phyloP scores from a whole-genome alignment of 345 rosid genomes.

The Kandelia obovata region DNA sequence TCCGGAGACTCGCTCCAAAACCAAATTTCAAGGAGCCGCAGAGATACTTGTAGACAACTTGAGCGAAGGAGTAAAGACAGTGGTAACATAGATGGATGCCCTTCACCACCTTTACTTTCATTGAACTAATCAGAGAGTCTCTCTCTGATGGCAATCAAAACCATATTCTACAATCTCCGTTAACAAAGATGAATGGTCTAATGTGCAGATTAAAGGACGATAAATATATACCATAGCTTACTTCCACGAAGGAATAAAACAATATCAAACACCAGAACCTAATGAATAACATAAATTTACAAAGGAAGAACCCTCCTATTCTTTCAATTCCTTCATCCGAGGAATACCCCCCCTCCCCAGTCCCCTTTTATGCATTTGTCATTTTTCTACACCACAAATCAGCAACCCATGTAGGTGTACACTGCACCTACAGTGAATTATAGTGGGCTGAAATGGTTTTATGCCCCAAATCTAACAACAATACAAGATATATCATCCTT shows the following conservation, averaged over 20 bases:
- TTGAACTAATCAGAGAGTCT: no score
- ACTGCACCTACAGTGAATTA: slow-evolving; percentile 11
- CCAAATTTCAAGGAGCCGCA: no score
- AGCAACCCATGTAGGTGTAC: slow-evolving; percentile 25
- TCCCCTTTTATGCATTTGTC: slow-evolving; percentile 6
- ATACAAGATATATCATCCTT: slow-evolving; percentile 80
- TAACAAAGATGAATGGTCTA: neutral
- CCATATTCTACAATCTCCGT: neutral
- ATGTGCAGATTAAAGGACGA: slow-evolving; percentile 9
- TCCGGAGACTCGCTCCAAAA: no score
- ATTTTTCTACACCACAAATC: slow-evolving; percentile 22
- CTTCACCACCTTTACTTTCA: no score
- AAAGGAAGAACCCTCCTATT: slow-evolving; percentile 1
- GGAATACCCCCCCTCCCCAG: slow-evolving; percentile 8
- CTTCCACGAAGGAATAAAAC: slow-evolving; percentile 35
- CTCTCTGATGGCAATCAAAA: neutral
- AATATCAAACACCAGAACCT: slow-evolving; percentile 36
- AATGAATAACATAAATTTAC: slow-evolving; percentile 34
- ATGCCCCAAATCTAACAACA: slow-evolving; percentile 60
- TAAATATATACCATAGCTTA: slow-evolving; percentile 21
- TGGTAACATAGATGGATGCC: no score
- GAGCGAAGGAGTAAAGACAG: no score
- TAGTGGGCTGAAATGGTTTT: slow-evolving; percentile 15
- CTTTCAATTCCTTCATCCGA: slow-evolving; percentile 5
- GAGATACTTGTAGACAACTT: no score